Conservation (phyloP, 306 rosid species). For the Glycine soja region DNA sequence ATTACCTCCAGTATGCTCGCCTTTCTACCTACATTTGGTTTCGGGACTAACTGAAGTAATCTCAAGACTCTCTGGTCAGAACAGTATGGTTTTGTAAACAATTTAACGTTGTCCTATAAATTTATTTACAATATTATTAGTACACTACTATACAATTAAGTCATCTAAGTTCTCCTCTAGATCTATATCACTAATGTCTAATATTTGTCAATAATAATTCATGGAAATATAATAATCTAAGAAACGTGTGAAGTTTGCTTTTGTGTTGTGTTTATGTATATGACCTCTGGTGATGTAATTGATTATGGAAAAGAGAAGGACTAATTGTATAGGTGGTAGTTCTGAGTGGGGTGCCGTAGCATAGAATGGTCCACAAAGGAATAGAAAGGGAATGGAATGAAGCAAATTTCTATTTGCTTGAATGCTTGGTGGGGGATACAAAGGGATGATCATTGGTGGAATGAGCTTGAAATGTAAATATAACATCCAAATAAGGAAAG, state of each 20-base stretch:
- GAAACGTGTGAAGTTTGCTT: not conserved
- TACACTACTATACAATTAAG: not conserved
- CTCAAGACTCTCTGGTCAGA: not conserved
- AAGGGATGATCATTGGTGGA: not conserved
- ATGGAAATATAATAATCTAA: slow-evolving; percentile 17
- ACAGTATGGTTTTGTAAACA: not conserved
- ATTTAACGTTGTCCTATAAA: not conserved
- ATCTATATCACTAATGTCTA: not conserved
- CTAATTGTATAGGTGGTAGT: not conserved
- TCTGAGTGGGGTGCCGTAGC: too few relatives aligned
- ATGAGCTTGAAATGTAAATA: slow-evolving; percentile 2
- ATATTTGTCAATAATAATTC: slow-evolving; percentile 18
- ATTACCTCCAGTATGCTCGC: not conserved
- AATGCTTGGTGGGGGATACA: slow-evolving; percentile 9
- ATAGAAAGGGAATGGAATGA: not conserved
- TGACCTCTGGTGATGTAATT: slow-evolving; percentile 7
- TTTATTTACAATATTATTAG: slow-evolving; percentile 12
- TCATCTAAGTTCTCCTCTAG: not conserved
- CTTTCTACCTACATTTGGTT: not conserved
- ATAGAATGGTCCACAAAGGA: too few relatives aligned
- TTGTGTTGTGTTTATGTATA: not conserved
- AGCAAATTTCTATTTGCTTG: not conserved
- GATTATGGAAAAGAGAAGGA: not conserved
- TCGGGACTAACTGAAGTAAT: not conserved
- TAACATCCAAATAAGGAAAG: not conserved